These are phyloP conservation scores for Sporothrix protearum DNA, from an alignment of 2,329 filamentous ascomycete species.

Conservation along the genomic window DNA sequence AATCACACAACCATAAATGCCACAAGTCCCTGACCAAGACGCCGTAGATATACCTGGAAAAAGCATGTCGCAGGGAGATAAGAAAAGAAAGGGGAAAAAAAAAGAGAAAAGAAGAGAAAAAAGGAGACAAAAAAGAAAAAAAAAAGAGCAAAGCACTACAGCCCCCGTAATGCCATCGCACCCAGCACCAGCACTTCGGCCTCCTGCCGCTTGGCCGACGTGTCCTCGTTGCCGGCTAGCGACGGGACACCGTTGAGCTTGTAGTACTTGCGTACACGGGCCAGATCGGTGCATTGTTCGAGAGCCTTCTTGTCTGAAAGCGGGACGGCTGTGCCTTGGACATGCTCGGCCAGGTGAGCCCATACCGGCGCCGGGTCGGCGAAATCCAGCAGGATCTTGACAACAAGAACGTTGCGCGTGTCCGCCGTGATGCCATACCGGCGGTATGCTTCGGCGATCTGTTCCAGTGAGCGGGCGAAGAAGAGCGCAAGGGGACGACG, in stretches of 20 bases:
- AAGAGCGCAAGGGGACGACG: slow-evolving; percentile 5
- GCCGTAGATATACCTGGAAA: neutral
- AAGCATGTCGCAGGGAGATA: too few relatives aligned
- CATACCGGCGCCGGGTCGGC: slow-evolving; percentile 45
- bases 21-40: neutral
- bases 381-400: slow-evolving; percentile 67
- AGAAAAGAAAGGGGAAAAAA: neutral
- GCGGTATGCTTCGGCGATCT: slow-evolving; percentile 91
- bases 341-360: slow-evolving; percentile 56
- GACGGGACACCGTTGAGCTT: slow-evolving; percentile 66
- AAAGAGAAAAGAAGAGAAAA: neutral
- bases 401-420: slow-evolving; percentile 69
- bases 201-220: slow-evolving; percentile 46
- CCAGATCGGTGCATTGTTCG: slow-evolving; percentile 56
- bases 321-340: slow-evolving; percentile 58
- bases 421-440: slow-evolving; percentile 74
- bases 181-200: slow-evolving; percentile 69
- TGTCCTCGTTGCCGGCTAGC: slow-evolving; percentile 36
- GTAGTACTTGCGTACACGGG: slow-evolving; percentile 77
- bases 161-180: slow-evolving; percentile 72
- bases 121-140: neutral
- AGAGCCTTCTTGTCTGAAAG: slow-evolving; percentile 63
- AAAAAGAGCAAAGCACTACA: slow-evolving; percentile 32
- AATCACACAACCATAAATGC: neutral
- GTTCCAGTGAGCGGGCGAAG: neutral